Conservation (phyloP, 148 eudicot species). For the Silene uniflora region DNA sequence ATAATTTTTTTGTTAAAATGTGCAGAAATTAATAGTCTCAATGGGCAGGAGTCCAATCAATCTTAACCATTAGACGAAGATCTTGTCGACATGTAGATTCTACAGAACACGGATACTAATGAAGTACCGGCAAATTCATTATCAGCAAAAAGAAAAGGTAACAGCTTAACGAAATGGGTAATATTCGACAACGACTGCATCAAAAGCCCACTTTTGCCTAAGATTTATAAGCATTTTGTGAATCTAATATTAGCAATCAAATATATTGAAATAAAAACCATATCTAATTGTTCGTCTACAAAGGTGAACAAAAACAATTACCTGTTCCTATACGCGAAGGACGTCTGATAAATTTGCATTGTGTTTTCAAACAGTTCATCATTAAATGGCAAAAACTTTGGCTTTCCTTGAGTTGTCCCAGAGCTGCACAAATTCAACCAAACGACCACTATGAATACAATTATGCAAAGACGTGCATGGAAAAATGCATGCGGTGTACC, state of each 20-base stretch:
- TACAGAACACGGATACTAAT: background rate
- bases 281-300: background rate
- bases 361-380: constrained; percentile 69
- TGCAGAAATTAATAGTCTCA: background rate
- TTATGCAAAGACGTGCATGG: background rate
- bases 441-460: background rate
- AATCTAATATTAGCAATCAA: background rate
- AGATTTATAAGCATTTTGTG: background rate
- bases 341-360: constrained; percentile 79
- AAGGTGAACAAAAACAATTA: background rate
- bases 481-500: too few species aligned
- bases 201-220: constrained; percentile 4
- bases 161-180: background rate
- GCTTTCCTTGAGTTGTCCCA: constrained; percentile 91
- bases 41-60: background rate
- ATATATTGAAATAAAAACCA: background rate
- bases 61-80: background rate
- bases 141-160: constrained; percentile 1
- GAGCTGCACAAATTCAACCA: constrained; percentile 47
- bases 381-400: constrained; percentile 79
- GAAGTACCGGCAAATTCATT: background rate
- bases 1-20: background rate
- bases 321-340: constrained; percentile 88
- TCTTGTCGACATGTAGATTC: background rate
- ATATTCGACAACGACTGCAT: constrained; percentile 9